Base-by-base conservation (phyloP, 2,329 filamentous ascomycete genomes). In the Aspergillus luchuensis region DNA sequence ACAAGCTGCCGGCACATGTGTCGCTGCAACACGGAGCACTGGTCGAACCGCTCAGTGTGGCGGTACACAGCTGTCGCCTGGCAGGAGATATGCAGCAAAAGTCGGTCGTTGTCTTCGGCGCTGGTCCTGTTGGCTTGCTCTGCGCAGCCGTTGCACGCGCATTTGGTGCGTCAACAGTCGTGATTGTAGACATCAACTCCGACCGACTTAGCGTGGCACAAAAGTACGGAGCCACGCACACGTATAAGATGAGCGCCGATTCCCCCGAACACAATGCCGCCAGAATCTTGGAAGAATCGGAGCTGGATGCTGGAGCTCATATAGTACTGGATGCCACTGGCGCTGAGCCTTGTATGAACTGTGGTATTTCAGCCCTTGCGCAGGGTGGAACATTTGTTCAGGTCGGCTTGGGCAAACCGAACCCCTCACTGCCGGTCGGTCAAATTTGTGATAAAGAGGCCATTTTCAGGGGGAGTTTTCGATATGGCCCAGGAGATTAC, bases 401-500 rank as follows among this genome's bases (percentile, higher is more conserved):
- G 78, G 90, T 87, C 52, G 92, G 92, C 55, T 93, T 96, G 90
- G 93, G 93, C 70, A 89, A 89, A 74, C 74, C 87, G 15, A 90
- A 95, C 69, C 91, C 96, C 74, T 89, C 58, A 1, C 13, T 70
- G n/a, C 68, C 68, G 76, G 28, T 96, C 93, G 81, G 92, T 90
- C 63, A 95, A 15, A 82, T 95, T 74, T 95, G 91, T 74, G 83
- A 88, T 58, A 97, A 96, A 80, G 93, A 97, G 81, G 83, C 96
- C 36, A 93, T 88, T 5, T 85, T 90, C 51, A 90, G 89, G 71
- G 92, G 92, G 23, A 91, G 88, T 62, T 97, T 97, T 82, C 85
- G 93, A 36, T 97, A 97, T 76, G 89, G 88, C 1, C 84, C 86
- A 50, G 92, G 92, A 10, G 93, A 97, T 77, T 97, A 96, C 76